Evolutionary conservation across 768 basidiomycete species (phyloP).

Genomic region (Leccinellum albellum): DNA sequence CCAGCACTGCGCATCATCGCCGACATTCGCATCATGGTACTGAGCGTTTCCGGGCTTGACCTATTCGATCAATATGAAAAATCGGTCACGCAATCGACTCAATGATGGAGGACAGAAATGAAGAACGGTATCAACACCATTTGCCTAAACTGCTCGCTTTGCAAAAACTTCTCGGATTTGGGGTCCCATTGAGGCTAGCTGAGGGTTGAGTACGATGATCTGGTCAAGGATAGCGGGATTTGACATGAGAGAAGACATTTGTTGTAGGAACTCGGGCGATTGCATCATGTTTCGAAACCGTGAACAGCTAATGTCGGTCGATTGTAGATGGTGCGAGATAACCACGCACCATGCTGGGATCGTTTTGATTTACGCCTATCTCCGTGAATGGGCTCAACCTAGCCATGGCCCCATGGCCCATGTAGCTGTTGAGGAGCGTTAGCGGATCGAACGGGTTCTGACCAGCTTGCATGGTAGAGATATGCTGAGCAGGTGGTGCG

Average conservation of each 20-base stretch:
- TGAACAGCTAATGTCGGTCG: not conserved
- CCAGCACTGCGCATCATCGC: constrained; percentile 18
- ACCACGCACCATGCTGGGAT: constrained; percentile 82
- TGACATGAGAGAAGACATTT: constrained; percentile 84
- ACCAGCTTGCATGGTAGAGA: constrained; percentile 88
- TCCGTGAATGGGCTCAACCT: constrained; percentile 90
- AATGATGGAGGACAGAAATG: not conserved
- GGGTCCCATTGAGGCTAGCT: constrained; percentile 70
- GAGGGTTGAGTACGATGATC: constrained; percentile 78
- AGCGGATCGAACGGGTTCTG: constrained; percentile 87
- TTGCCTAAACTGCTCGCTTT: constrained; percentile 68
- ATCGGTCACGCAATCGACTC: not conserved
- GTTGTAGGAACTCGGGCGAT: constrained; percentile 77
- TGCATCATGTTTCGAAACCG: constrained; percentile 85
- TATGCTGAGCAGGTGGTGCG: constrained; percentile 36
- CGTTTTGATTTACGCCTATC: constrained; percentile 86
- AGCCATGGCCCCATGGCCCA: constrained; percentile 76
- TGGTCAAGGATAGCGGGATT: constrained; percentile 89
- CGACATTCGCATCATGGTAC: constrained; percentile 75
- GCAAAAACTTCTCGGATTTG: constrained; percentile 77
- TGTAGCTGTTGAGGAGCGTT: constrained; percentile 74
- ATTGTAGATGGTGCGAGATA: constrained; percentile 1
- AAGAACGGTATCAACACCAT: constrained; percentile 53
- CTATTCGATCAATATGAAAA: constrained; percentile 29
- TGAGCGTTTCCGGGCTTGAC: constrained; percentile 74